Evolutionary conservation across 2,329 filamentous ascomycete genomes (phyloP).

Genomic region (Juglanconis juglandina): DNA sequence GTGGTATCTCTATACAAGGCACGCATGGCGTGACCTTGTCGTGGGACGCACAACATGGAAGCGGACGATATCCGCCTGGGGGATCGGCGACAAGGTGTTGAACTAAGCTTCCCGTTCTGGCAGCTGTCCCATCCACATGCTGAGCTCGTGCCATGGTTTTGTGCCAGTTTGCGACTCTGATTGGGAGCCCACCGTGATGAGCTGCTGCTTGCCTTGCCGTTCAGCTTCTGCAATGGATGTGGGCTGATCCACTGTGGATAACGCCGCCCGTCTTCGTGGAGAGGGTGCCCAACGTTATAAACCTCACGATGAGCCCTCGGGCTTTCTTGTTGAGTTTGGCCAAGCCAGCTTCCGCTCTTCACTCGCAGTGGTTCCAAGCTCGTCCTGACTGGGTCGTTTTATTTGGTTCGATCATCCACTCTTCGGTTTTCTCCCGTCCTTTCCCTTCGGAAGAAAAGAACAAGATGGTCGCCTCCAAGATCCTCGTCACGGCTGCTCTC

Average conservation of each 20-base stretch:
- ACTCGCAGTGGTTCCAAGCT: constrained; percentile 3
- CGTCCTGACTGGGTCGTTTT: neutral
- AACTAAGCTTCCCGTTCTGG: neutral
- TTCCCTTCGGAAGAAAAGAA: neutral
- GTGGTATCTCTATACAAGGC: too few species aligned
- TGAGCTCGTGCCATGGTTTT: neutral
- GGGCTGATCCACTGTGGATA: neutral
- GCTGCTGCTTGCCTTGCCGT: neutral
- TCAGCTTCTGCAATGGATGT: neutral
- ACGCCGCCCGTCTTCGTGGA: neutral
- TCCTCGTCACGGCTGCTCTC: constrained; percentile 14
- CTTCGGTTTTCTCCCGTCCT: neutral
- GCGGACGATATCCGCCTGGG: neutral
- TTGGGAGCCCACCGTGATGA: neutral
- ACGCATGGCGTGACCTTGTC: too few species aligned
- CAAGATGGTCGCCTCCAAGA: constrained; percentile 19
- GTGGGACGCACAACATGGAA: too few species aligned
- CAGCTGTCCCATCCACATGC: neutral
- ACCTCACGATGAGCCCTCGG: neutral
- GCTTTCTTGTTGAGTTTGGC: neutral
- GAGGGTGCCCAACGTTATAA: constrained; percentile 3
- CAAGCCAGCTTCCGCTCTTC: constrained; percentile 11
- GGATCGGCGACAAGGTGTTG: neutral
- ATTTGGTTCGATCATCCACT: neutral
- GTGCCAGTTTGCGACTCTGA: neutral